A percentile compares a stretch with the other conserved stretches of the same genome.
These are phyloP conservation scores for Gigaspora rosea DNA, from an alignment of 192 early-diverging fungal genomes.

Conservation along the genomic window DNA sequence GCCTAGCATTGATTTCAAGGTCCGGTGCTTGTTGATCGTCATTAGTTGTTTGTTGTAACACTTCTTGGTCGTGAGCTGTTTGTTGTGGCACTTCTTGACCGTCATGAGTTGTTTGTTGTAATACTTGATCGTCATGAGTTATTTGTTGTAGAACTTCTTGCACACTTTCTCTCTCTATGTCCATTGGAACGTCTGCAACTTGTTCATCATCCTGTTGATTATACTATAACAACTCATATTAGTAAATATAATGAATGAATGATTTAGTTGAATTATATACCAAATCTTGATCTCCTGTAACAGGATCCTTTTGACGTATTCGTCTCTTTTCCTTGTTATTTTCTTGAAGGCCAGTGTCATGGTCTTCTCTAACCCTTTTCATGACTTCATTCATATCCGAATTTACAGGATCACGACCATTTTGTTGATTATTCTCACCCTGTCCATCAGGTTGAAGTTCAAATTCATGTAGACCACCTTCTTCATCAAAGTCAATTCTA, in stretches of 20 bases:
- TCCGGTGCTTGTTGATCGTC: too few relatives aligned
- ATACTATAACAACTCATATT: too few relatives aligned
- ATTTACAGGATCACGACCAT: neutral
- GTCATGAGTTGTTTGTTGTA: too few relatives aligned
- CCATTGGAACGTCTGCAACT: neutral
- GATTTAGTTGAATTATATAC: too few relatives aligned
- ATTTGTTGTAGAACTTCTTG: neutral
- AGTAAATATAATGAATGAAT: too few relatives aligned
- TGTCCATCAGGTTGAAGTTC: neutral
- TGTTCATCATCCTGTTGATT: neutral
- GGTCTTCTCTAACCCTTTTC: slow-evolving; percentile 19
- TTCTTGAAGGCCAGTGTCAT: neutral
- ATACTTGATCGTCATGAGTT: neutral
- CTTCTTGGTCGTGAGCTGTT: too few relatives aligned
- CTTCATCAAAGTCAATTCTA: slow-evolving; percentile 25
- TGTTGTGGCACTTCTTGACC: too few relatives aligned
- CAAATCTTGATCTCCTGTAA: neutral
- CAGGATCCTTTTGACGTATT: neutral
- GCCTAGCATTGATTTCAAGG: neutral
- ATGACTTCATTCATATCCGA: neutral
- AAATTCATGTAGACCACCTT: slow-evolving; percentile 26
- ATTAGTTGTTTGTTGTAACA: too few relatives aligned
- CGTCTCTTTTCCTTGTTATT: neutral
- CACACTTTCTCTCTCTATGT: neutral
- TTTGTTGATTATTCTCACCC: neutral